Percentiles rank a stretch among this genome's conserved stretches.
Evolutionary conservation across 2,329 filamentous ascomycete genomes (phyloP).

Genomic region (Ceratocystis eucalypticola): DNA sequence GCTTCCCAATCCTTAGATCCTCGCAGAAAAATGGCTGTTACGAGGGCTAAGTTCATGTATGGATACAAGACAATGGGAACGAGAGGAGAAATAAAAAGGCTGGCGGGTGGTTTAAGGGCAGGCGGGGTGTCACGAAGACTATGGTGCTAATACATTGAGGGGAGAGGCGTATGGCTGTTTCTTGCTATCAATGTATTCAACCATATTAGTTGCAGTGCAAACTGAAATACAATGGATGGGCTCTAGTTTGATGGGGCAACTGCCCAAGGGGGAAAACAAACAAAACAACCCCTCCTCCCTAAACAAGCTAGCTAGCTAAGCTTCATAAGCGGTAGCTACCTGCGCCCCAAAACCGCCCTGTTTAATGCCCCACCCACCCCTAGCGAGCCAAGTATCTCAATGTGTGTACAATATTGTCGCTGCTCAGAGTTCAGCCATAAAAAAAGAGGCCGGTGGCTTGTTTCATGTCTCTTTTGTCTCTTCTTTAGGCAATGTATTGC

Average conservation of each 20-base stretch:
- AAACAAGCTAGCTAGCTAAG: neutral
- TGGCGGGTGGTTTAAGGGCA: neutral
- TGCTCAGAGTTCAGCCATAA: neutral
- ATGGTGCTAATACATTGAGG: neutral
- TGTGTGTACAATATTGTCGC: neutral
- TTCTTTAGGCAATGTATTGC: neutral
- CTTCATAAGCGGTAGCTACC: neutral
- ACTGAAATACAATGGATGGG: neutral
- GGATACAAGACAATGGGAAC: neutral
- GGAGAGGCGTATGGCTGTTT: too few species aligned
- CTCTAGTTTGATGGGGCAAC: neutral
- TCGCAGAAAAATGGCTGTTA: neutral
- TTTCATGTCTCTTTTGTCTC: neutral
- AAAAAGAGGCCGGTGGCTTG: neutral
- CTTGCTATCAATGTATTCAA: neutral
- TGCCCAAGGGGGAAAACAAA: neutral
- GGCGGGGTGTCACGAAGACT: neutral
- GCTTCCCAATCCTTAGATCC: neutral
- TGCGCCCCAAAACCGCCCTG: slow-evolving; percentile 2
- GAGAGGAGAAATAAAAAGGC: neutral
- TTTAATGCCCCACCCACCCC: neutral
- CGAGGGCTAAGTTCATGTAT: neutral
- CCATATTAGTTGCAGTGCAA: neutral
- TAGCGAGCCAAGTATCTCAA: neutral
- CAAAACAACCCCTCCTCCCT: neutral